A percentile compares a stretch with the other conserved stretches of the same genome.
phyloP scores from a whole-genome alignment of 2,329 filamentous ascomycete species.

The Aspergillus fischeri region DNA sequence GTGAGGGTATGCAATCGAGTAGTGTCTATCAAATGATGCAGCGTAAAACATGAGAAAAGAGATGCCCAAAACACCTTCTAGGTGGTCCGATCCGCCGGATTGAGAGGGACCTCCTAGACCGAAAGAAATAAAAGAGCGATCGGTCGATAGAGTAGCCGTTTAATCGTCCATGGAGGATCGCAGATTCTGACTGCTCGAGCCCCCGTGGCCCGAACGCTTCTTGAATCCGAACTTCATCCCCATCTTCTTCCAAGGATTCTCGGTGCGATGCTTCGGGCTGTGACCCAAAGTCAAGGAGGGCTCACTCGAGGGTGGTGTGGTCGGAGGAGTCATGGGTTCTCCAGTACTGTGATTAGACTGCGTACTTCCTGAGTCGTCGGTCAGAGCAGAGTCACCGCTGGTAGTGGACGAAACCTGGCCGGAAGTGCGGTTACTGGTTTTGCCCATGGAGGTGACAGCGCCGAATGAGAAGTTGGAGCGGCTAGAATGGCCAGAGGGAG shows the following conservation, averaged over 20 bases:
- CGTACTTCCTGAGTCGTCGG: slow-evolving; percentile 44
- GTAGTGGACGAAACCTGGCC: slow-evolving; percentile 31
- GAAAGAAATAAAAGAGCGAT: neutral
- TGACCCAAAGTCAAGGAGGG: slow-evolving; percentile 22
- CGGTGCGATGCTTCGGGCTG: slow-evolving; percentile 40
- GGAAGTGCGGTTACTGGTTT: slow-evolving; percentile 31
- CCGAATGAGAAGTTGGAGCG: slow-evolving; percentile 31
- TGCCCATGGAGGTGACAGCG: slow-evolving; percentile 29
- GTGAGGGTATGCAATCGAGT: slow-evolving; percentile 12
- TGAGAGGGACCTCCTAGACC: neutral
- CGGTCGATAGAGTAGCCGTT: neutral
- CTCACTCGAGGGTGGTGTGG: slow-evolving; percentile 48
- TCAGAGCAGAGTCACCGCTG: slow-evolving; percentile 39
- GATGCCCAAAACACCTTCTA: neutral
- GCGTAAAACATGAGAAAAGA: neutral
- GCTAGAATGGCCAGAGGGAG: slow-evolving; percentile 21
- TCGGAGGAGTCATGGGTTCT: slow-evolving; percentile 49
- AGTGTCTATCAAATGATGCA: slow-evolving; percentile 12
- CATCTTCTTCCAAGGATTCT: slow-evolving; percentile 52
- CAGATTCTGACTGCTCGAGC: slow-evolving; percentile 21
- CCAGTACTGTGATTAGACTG: slow-evolving; percentile 39
- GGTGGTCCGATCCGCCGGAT: neutral
- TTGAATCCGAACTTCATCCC: slow-evolving; percentile 47
- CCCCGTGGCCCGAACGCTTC: slow-evolving; percentile 29
- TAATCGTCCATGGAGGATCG: slow-evolving; percentile 24